Evolutionary conservation across 2,329 filamentous ascomycete species (phyloP).

Genomic region (Apiospora kogelbergensis): DNA sequence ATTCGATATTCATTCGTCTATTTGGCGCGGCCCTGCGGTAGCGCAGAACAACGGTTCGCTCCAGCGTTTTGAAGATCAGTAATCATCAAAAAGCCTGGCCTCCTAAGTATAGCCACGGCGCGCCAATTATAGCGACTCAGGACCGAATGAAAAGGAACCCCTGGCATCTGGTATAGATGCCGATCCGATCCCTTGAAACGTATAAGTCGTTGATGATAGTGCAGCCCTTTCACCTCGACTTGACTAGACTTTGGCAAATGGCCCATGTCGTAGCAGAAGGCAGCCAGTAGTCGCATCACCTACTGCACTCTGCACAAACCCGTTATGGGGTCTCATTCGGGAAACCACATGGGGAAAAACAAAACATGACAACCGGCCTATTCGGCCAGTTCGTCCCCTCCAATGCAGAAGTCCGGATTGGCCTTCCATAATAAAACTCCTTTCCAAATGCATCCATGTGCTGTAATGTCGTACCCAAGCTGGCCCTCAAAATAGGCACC

Average conservation of each 20-base stretch:
- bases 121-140: not conserved
- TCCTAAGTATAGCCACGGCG: not conserved
- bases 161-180: not conserved
- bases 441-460: conserved; percentile 5
- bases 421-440: not conserved
- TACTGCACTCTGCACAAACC: not conserved
- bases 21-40: not conserved
- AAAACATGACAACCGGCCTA: not conserved
- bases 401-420: not conserved
- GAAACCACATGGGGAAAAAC: not conserved
- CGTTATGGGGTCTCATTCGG: not conserved
- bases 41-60: not conserved
- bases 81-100: not conserved
- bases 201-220: not conserved
- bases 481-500: not conserved
- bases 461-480: not conserved
- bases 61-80: not conserved
- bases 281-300: not conserved
- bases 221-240: not conserved
- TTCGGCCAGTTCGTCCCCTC: not conserved
- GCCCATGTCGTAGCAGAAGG: not conserved
- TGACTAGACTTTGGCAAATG: not conserved
- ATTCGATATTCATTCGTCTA: not conserved
- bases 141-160: not conserved
- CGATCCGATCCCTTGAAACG: not conserved